Percentiles rank a stretch among this genome's conserved stretches.
Evolutionary conservation across 2,329 filamentous ascomycete genomes (phyloP).

Genomic region (Aureobasidium pullulans): DNA sequence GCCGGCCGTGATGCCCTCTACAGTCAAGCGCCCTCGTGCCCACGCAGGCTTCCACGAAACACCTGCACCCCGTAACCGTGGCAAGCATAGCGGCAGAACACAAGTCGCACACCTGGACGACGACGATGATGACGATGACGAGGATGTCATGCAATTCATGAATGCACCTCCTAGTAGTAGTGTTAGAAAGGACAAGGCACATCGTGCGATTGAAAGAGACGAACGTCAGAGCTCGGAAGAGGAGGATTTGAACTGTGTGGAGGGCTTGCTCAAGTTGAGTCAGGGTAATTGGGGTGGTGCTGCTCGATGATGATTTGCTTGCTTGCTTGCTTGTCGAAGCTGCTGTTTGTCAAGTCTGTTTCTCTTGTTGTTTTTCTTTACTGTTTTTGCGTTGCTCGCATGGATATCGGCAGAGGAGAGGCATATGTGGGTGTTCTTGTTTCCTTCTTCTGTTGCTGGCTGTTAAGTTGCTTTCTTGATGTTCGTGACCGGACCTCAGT

Average conservation of each 20-base stretch:
- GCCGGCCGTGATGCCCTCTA: conserved; percentile 1
- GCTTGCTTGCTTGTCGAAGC: too few species aligned
- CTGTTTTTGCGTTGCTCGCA: background rate
- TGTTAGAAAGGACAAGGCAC: conserved; percentile 4
- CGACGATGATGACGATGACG: conserved; percentile 40
- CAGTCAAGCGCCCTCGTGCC: background rate
- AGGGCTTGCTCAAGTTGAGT: conserved; percentile 17
- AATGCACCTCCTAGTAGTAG: conserved; percentile 47
- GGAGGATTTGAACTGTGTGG: conserved; percentile 58
- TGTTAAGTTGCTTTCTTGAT: background rate
- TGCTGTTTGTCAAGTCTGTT: background rate
- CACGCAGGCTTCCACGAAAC: conserved; percentile 9
- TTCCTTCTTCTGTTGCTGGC: background rate
- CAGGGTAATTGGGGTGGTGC: conserved; percentile 66
- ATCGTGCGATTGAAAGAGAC: conserved; percentile 13
- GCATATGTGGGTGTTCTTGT: background rate
- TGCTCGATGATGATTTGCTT: background rate
- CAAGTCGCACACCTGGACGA: background rate
- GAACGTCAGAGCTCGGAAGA: conserved; percentile 33
- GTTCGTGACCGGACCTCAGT: background rate
- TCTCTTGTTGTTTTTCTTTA: background rate
- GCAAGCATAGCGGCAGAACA: background rate
- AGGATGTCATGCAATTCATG: conserved; percentile 71
- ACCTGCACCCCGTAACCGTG: background rate
- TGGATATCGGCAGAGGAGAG: background rate